Conservation (phyloP, 2,329 filamentous ascomycete genomes). For the Incumbomyces delicatus region DNA sequence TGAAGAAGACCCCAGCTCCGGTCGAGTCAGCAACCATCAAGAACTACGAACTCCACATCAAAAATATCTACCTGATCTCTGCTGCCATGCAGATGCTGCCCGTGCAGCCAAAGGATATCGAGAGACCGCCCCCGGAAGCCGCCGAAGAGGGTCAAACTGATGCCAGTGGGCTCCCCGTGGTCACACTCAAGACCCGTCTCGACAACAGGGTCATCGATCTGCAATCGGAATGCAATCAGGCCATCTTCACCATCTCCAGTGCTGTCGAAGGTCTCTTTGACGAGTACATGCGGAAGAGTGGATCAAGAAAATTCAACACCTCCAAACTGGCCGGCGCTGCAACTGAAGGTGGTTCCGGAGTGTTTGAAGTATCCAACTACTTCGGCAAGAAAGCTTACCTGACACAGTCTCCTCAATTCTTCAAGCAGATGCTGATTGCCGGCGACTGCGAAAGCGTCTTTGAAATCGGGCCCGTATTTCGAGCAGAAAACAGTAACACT, state of each 20-base stretch:
- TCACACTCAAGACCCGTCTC: constrained; percentile 72
- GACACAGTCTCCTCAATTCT: constrained; percentile 55
- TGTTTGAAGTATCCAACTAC: constrained; percentile 73
- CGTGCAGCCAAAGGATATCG: constrained; percentile 48
- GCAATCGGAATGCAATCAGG: constrained; percentile 80
- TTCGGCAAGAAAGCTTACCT: constrained; percentile 71
- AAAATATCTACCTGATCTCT: constrained; percentile 70
- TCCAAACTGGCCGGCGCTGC: constrained; percentile 83
- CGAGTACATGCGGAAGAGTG: constrained; percentile 64
- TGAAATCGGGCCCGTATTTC: constrained; percentile 57
- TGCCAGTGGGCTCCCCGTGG: constrained; percentile 52
- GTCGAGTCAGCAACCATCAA: constrained; percentile 79
- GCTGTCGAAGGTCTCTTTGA: constrained; percentile 61
- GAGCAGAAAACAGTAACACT: constrained; percentile 59
- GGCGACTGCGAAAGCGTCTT: constrained; percentile 54
- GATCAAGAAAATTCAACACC: constrained; percentile 77
- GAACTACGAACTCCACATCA: constrained; percentile 76
- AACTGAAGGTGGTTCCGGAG: constrained; percentile 85
- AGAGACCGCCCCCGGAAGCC: constrained; percentile 36
- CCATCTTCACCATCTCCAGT: constrained; percentile 63
- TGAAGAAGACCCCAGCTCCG: constrained; percentile 74
- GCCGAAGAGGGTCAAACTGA: constrained; percentile 42
- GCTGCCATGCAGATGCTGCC: constrained; percentile 51
- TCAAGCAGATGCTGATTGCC: constrained; percentile 61
- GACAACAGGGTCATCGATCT: constrained; percentile 92